Conservation (phyloP, 2,329 filamentous ascomycete genomes). For the Emydomyces testavorans region DNA sequence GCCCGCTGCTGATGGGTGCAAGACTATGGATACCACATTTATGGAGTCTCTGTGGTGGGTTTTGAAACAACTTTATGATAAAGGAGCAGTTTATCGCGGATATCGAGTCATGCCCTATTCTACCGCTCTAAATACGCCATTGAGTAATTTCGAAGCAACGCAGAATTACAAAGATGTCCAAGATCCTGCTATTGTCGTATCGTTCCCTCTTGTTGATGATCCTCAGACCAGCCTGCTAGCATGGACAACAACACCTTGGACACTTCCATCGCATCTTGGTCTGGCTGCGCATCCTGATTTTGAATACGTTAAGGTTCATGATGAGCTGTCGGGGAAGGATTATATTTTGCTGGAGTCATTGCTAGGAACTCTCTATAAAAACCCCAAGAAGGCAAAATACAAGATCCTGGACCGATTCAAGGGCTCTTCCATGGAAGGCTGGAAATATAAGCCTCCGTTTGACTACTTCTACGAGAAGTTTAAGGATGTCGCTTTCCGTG, state of each 20-base stretch:
- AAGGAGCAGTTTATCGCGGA: slow-evolving; percentile 78
- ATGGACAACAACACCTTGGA: slow-evolving; percentile 88
- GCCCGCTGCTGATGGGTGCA: slow-evolving; percentile 13
- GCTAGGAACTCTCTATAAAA: slow-evolving; percentile 76
- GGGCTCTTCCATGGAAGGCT: slow-evolving; percentile 74
- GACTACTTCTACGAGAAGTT: slow-evolving; percentile 83
- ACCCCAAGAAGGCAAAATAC: slow-evolving; percentile 89
- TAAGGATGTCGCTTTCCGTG: slow-evolving; percentile 70
- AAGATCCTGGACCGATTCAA: slow-evolving; percentile 68
- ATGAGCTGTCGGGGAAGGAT: slow-evolving; percentile 69
- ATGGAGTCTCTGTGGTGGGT: slow-evolving; percentile 98
- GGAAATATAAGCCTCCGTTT: slow-evolving; percentile 82
- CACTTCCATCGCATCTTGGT: slow-evolving; percentile 66
- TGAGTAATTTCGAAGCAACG: slow-evolving; percentile 88
- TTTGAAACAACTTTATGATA: slow-evolving; percentile 85
- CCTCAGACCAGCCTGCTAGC: slow-evolving; percentile 64
- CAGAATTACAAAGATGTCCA: slow-evolving; percentile 92
- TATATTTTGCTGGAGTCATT: slow-evolving; percentile 77
- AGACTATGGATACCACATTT: slow-evolving; percentile 88
- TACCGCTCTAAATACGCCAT: slow-evolving; percentile 73
- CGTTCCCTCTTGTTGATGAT: slow-evolving; percentile 71
- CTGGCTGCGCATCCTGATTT: slow-evolving; percentile 71
- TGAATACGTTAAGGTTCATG: slow-evolving; percentile 76
- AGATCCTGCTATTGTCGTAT: slow-evolving; percentile 79
- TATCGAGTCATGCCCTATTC: slow-evolving; percentile 93